A percentile compares a stretch with the other conserved stretches of the same genome.
Conservation (phyloP, 768 basidiomycete species). For the Gloeostereum incarnatum region DNA sequence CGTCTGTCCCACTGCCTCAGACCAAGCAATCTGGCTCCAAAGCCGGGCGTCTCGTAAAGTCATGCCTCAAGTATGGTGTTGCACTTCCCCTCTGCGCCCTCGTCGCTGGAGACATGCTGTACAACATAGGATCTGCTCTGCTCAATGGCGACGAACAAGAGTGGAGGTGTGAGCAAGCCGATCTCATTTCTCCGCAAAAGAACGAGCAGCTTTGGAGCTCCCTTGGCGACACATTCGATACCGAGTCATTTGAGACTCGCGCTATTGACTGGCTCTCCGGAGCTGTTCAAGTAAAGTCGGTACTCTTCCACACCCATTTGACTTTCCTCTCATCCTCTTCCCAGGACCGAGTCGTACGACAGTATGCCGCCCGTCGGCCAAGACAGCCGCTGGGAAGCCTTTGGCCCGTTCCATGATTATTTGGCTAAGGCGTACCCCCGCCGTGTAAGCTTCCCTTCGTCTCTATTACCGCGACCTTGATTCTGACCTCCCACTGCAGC, state of each 20-base stretch:
- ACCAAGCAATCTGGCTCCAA: no score
- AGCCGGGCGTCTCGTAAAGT: no score
- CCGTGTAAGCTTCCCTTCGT: conserved; percentile 34
- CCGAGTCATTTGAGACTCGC: conserved; percentile 22
- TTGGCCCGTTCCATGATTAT: conserved; percentile 29
- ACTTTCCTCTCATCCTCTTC: neutral
- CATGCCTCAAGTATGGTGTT: no score
- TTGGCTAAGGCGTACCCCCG: conserved; percentile 39
- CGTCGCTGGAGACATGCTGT: no score
- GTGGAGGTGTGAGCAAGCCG: no score
- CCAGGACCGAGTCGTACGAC: conserved; percentile 44
- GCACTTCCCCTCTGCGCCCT: no score
- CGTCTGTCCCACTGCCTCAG: no score
- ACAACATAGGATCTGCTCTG: no score
- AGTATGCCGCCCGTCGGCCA: conserved; percentile 34
- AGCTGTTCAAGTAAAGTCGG: conserved; percentile 29
- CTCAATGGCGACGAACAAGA: no score
- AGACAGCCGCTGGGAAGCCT: conserved; percentile 38
- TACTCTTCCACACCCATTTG: conserved; percentile 2
- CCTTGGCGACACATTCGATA: conserved; percentile 19
- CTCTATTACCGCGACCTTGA: neutral
- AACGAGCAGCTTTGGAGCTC: conserved; percentile 22
- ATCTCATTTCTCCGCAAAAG: conserved; percentile 20
- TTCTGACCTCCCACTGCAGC: conserved; percentile 19
- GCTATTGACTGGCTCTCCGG: conserved; percentile 27